Evolutionary conservation across 169 alveolate genomes (phyloP), one percentile per base, ranked within the genome.

Genomic region (Plasmodium gaboni): DNA sequence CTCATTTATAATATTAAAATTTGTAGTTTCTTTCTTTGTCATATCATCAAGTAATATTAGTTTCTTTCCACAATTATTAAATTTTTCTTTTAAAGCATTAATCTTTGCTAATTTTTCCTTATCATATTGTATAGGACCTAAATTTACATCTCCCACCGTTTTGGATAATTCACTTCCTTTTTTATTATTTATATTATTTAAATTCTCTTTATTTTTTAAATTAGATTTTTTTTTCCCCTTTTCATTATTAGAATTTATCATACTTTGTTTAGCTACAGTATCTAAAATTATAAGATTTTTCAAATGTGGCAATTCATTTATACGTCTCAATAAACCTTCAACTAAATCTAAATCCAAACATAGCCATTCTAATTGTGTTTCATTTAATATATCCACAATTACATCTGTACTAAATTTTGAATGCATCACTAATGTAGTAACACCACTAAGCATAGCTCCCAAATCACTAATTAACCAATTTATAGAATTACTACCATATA

Each of bases 391-490:
- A 17, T 80, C 72, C 1, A 38, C 10, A 17, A 80, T 63, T 80
- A 65, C 90, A 22, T 80, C 71, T 2, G 50, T n/a, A 59, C 90
- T 68, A 48, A 80, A 80, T 44, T 68, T 80, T 6, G 90, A 64
- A 44, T 80, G 90, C 90, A 80, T 80, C 5, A 80, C 71, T 9
- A 80, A n/a, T 8, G 73, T 65, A 3, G 90, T 80, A 24, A 42
- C 50, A n/a, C 68, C 80, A 44, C 72, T 80, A 26, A 2, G 8
- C 80, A 67, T 42, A 46, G 65, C 15, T 12, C 83, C 78, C 1
- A 80, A 50, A 51, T 80, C 90, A 1, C 71, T 71, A 6, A 15
- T 10, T 38, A 80, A n/a, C 90, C 90, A 80, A 57, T 80, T 80
- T 1, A 60, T 17, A 0, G 90, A 80, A 46, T 80, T 80, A 46